Evolutionary conservation across 1,284 basidiomycete species (phyloP).

Genomic region (Gymnopus androsaceus): DNA sequence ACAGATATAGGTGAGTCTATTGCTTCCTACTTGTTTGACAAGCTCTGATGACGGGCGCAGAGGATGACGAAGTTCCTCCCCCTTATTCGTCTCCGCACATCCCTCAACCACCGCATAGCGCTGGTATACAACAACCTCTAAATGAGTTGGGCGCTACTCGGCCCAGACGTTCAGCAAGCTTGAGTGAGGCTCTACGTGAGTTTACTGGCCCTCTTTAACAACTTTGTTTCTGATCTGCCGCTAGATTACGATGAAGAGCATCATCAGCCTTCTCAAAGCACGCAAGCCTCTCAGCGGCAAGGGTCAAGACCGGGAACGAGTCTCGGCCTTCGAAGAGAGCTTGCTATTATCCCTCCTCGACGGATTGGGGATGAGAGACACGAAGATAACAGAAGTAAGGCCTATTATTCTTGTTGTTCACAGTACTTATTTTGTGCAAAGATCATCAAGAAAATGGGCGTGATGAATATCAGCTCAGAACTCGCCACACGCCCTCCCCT

Average conservation of each 20-base stretch:
- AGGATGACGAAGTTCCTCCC: constrained; percentile 3
- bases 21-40: constrained; percentile 1
- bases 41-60: neutral
- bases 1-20: constrained; percentile 20
- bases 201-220: constrained; percentile 16
- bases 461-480: constrained; percentile 29
- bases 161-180: constrained; percentile 66
- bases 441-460: constrained; percentile 44
- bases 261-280: constrained; percentile 11
- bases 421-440: constrained; percentile 20
- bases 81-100: neutral
- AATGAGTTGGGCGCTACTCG: constrained; percentile 43
- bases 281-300: constrained; percentile 26
- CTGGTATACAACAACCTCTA: constrained; percentile 22
- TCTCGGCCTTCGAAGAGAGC: constrained; percentile 36
- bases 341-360: constrained; percentile 46
- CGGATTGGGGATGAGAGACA: constrained; percentile 54
- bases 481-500: constrained; percentile 58
- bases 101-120: neutral
- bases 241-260: constrained; percentile 5
- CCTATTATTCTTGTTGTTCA: neutral
- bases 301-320: constrained; percentile 55
- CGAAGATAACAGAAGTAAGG: constrained; percentile 34
- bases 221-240: constrained; percentile 6
- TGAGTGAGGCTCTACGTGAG: constrained; percentile 59